Conservation (phyloP, 2,329 filamentous ascomycete genomes). For the Rhynchosporium agropyri region DNA sequence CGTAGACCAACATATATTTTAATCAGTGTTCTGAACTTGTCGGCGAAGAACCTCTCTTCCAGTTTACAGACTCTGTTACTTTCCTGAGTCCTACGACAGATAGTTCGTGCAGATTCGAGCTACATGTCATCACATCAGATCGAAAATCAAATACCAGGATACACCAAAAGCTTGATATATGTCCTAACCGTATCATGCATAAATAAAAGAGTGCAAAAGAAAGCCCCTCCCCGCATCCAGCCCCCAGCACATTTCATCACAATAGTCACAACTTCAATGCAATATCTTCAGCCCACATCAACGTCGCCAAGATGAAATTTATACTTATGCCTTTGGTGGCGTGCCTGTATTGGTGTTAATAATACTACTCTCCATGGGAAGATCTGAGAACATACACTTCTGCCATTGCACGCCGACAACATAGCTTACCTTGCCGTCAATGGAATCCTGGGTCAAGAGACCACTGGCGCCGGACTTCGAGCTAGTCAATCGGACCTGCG, state of each 20-base stretch:
- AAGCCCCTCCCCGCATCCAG: conserved; percentile 3
- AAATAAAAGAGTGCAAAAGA: background rate
- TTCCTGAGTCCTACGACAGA: too few species aligned
- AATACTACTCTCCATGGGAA: background rate
- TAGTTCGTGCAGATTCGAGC: too few species aligned
- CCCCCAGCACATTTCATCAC: background rate
- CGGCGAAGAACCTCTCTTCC: too few species aligned
- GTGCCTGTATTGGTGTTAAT: conserved; percentile 6
- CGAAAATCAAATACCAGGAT: background rate
- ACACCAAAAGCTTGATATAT: conserved; percentile 34
- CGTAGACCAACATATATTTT: too few species aligned
- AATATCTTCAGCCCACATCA: conserved; percentile 9
- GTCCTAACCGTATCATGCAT: conserved; percentile 6
- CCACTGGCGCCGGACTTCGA: conserved; percentile 43
- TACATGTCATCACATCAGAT: too few species aligned
- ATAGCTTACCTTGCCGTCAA: conserved; percentile 51
- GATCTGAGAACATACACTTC: conserved; percentile 22
- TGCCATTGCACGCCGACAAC: conserved; percentile 48
- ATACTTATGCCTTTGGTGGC: conserved; percentile 7
- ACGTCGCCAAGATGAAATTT: too few species aligned
- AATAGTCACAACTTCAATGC: conserved; percentile 7
- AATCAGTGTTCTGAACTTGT: too few species aligned
- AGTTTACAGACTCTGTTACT: too few species aligned
- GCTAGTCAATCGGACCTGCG: conserved; percentile 49
- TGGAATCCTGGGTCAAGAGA: conserved; percentile 51